Evolutionary conservation across 2,329 filamentous ascomycete genomes (phyloP), one percentile per base, ranked within the genome.

Genomic region (Sporothrix variecibatus): DNA sequence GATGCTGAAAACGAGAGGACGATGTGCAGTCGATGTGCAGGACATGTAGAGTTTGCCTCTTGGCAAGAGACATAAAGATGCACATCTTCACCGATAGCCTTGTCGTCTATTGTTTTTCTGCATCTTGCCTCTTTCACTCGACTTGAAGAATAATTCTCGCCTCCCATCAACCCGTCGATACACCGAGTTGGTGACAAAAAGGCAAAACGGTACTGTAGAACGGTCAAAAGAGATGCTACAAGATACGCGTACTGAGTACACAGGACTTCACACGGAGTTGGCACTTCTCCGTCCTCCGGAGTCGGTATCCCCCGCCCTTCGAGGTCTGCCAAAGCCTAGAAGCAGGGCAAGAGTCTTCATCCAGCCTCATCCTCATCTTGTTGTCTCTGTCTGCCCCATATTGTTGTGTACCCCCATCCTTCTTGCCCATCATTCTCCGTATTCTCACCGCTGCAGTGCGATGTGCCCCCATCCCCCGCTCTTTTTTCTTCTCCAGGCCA

Each of bases 401-500:
- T 20, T 34, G 51, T 20, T 60, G 56, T 60, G 34, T 34, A 34
- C 15, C n/a, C 38, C n/a, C 38, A 46, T 46, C 38, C 20, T 43
- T 12, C 34, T 65, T 65, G n/a, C 7, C 38, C 38, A 23, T 40
- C 34, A 34, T n/a, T 43, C 60, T 65, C 60, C 38, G 20, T 43
- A 11, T 67, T 67, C 38, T 28, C 62, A 67, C 62, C 62, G 62
- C 62, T 67, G 62, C 62, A 43, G 11, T 26, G 8, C 34, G 62
- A 40, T 67, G 62, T n/a, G 11, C 2, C 23, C n/a, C 58, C 17
- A 34, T 26, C 53, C 26, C 53, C 53, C 53, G 26, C 53, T 26
- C 53, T 28, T 3, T 43, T 20, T 15, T 43, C 40, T 23, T 53
- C 51, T 26, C n/a, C 51, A 53, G 51, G 51, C n/a, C 51, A 53